Evolutionary conservation across 805 yeast species (phyloP).

Genomic region (Yamadazyma scolyti): DNA sequence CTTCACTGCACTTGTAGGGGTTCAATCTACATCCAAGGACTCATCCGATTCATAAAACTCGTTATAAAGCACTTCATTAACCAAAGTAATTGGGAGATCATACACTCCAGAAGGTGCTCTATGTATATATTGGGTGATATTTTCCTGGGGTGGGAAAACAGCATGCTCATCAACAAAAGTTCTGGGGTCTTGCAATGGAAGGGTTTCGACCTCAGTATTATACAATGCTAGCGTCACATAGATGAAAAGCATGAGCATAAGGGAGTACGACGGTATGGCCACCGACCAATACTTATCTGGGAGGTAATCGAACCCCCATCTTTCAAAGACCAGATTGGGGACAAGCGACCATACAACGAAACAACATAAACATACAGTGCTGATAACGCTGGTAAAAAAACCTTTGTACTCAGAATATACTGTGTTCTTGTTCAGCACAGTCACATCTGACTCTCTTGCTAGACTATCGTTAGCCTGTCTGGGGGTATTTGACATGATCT

Average conservation of each 20-base stretch:
- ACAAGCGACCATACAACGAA: slow-evolving; percentile 73
- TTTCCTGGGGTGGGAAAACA: slow-evolving; percentile 19
- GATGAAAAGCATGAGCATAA: slow-evolving; percentile 68
- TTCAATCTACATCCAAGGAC: too few species aligned
- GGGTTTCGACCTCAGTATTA: slow-evolving; percentile 73
- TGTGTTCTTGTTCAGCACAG: slow-evolving; percentile 46
- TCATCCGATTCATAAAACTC: too few species aligned
- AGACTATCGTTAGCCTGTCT: slow-evolving; percentile 50
- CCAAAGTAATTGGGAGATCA: slow-evolving; percentile 75
- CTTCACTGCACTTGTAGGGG: too few species aligned
- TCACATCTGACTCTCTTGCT: slow-evolving; percentile 66
- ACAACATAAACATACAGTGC: slow-evolving; percentile 49
- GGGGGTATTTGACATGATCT: too few species aligned
- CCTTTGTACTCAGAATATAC: slow-evolving; percentile 81
- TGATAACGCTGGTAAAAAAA: slow-evolving; percentile 73
- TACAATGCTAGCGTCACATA: slow-evolving; percentile 70
- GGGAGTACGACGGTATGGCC: slow-evolving; percentile 66
- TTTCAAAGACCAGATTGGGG: slow-evolving; percentile 54
- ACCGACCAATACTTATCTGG: slow-evolving; percentile 94
- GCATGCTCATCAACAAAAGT: slow-evolving; percentile 69
- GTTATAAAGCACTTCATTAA: slow-evolving; percentile 58
- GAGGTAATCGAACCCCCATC: slow-evolving; percentile 59
- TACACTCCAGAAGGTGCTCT: slow-evolving; percentile 77
- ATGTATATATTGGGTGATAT: slow-evolving; percentile 40
- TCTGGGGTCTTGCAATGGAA: slow-evolving; percentile 52